Evolutionary conservation across 805 yeast genomes (phyloP), one percentile per base, ranked within the genome.

Genomic region (Candida ficus): DNA sequence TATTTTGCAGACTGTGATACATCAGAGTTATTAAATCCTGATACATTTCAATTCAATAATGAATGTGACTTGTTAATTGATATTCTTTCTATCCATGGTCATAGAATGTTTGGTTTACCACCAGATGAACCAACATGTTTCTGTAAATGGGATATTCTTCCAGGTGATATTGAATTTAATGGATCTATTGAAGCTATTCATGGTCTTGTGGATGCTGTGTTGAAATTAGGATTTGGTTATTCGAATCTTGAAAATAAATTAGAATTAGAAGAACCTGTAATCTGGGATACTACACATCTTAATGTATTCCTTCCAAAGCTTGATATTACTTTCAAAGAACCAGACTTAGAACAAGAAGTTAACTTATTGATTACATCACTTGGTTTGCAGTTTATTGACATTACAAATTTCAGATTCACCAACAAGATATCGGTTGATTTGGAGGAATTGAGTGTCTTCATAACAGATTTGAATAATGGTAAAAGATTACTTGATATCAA

Each of bases 81-180:
- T 53, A 79, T 82, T 1, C 56, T 83, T 11, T 54, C 71, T 3
- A 68, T 87, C 19, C 95, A 86, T 59, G 95, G 96, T 1, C 96
- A 91, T 59, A 70, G 98, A 53, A 79, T 90, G 80, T 88, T 88
- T 66, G 99, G 99, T 0, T 57, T 88, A 3, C 96, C 96, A 0
- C 97, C 97, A 0, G 66, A 70, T 7, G 95, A 87, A 56, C 88
- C 91, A 1, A 87, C 97, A 0, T 93, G 86, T 56, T 78, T 76
- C 47, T 89, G 96, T 53, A 81, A 85, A 44, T 93, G 99, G 99
- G 90, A 83, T 44, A 77, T 93, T 49, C 76, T 73, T 21, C 56
- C 83, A 1, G 95, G 90, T 9, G 67, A 65, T 5, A 62, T 89
- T 5, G 42, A 50, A 1, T 60, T 86, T 11, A 71, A 77, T 41